Evolutionary conservation across 305 asterid species (phyloP).

Genomic region (Ilex paraguariensis): DNA sequence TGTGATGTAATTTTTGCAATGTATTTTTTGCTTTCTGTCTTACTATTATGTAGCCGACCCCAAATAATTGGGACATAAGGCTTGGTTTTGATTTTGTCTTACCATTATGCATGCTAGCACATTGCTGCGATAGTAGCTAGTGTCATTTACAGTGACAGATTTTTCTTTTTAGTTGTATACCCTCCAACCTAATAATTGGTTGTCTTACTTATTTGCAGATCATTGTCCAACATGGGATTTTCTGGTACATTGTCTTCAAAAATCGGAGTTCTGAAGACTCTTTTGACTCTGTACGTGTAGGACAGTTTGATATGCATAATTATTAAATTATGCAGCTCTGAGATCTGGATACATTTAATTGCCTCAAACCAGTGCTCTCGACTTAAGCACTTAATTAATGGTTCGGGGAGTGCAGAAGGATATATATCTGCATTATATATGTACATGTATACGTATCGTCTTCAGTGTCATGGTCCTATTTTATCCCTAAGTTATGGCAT

Average conservation of each 20-base stretch:
- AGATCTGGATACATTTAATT: conserved; percentile 5
- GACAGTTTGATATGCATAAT: conserved; percentile 15
- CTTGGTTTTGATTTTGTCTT: too few relatives aligned
- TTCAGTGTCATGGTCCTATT: too few relatives aligned
- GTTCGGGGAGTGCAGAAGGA: not conserved
- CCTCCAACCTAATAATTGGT: not conserved
- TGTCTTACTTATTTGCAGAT: conserved; percentile 41
- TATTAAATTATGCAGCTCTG: conserved; percentile 14
- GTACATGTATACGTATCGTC: too few relatives aligned
- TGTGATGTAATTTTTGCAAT: not conserved
- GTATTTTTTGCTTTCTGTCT: not conserved
- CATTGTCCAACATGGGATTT: conserved; percentile 88
- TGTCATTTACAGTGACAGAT: too few relatives aligned
- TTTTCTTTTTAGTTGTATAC: not conserved
- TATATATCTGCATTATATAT: not conserved
- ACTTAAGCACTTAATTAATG: not conserved
- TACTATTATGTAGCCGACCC: too few relatives aligned
- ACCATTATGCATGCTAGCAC: too few relatives aligned
- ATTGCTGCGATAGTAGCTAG: too few relatives aligned
- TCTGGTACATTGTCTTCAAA: conserved; percentile 71
- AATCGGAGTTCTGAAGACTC: conserved; percentile 53
- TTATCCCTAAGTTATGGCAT: not conserved
- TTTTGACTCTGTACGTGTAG: conserved; percentile 65
- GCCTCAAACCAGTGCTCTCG: conserved; percentile 4
- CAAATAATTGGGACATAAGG: too few relatives aligned